Conservation (phyloP, 257 asterid species). For the Datura wrightii region DNA sequence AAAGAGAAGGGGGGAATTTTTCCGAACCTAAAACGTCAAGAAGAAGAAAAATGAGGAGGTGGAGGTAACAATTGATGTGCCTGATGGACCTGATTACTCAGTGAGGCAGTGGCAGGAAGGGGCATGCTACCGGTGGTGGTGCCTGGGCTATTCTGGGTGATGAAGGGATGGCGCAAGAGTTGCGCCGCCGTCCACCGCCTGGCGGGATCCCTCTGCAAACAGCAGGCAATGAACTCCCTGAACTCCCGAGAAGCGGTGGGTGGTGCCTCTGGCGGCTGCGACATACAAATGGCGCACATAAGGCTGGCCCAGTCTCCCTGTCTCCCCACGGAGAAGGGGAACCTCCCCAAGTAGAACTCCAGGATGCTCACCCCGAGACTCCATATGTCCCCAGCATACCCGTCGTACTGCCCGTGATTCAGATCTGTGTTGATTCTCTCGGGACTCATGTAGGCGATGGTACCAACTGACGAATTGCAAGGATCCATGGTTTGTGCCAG, state of each 20-base stretch:
- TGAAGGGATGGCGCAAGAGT: slow-evolving; percentile 52
- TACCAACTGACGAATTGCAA: slow-evolving; percentile 88
- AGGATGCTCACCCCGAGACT: slow-evolving; percentile 88
- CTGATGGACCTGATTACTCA: slow-evolving; percentile 42
- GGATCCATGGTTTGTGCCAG: slow-evolving; percentile 91
- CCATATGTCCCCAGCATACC: slow-evolving; percentile 93
- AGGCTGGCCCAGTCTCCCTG: slow-evolving; percentile 95
- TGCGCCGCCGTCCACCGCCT: slow-evolving; percentile 47
- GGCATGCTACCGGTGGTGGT: slow-evolving; percentile 16
- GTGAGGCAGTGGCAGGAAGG: slow-evolving; percentile 25
- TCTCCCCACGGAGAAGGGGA: slow-evolving; percentile 75
- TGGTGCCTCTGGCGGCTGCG: slow-evolving; percentile 90
- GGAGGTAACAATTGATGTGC: slow-evolving; percentile 37
- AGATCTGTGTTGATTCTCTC: slow-evolving; percentile 90
- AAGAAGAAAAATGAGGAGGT: slow-evolving; percentile 40
- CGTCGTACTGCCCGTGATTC: slow-evolving; percentile 83
- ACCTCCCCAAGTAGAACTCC: slow-evolving; percentile 79
- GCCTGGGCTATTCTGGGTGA: slow-evolving; percentile 37
- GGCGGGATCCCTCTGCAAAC: slow-evolving; percentile 56
- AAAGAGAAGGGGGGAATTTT: slow-evolving; percentile 22
- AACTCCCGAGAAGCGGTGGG: slow-evolving; percentile 67
- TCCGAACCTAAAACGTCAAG: slow-evolving; percentile 33
- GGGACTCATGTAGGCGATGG: slow-evolving; percentile 93
- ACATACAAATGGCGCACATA: slow-evolving; percentile 89
- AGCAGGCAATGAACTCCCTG: slow-evolving; percentile 48